Evolutionary conservation across 2,329 filamentous ascomycete genomes (phyloP).

Genomic region (Cercospora nicotianae): DNA sequence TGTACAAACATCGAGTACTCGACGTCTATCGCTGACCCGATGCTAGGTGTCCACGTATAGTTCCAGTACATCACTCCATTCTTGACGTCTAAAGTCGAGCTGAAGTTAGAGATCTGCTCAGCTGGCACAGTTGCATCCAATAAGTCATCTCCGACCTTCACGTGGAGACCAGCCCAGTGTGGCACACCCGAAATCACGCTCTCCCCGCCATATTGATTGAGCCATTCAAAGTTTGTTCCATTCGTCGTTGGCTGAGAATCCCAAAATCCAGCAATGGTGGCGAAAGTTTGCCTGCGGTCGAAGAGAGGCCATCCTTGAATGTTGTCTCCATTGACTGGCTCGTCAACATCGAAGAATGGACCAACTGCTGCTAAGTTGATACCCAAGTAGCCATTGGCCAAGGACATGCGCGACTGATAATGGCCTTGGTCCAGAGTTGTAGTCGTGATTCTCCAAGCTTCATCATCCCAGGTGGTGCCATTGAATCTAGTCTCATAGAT

Average conservation of each 20-base stretch:
- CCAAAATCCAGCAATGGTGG: constrained; percentile 68
- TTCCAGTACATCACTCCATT: constrained; percentile 64
- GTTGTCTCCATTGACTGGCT: constrained; percentile 56
- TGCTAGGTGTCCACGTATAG: constrained; percentile 64
- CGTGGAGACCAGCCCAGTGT: constrained; percentile 63
- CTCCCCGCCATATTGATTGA: constrained; percentile 68
- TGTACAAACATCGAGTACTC: constrained; percentile 67
- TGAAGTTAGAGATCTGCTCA: constrained; percentile 60
- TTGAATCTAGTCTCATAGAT: constrained; percentile 53
- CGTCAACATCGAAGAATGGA: constrained; percentile 63
- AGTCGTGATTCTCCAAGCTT: constrained; percentile 57
- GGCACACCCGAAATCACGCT: constrained; percentile 71
- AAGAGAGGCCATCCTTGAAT: constrained; percentile 65
- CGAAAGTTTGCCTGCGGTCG: constrained; percentile 63
- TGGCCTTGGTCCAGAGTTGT: constrained; percentile 57
- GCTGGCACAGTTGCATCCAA: constrained; percentile 63
- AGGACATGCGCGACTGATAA: constrained; percentile 60
- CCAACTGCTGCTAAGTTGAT: constrained; percentile 64
- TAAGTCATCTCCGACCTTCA: constrained; percentile 56
- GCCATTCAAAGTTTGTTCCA: constrained; percentile 65
- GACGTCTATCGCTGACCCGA: constrained; percentile 55
- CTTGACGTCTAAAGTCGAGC: constrained; percentile 62
- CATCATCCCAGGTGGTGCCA: constrained; percentile 60
- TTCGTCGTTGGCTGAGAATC: constrained; percentile 60
- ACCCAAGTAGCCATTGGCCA: constrained; percentile 65